Evolutionary conservation across 2,329 filamentous ascomycete species (phyloP).

Genomic region (Epichloe coenophiala): DNA sequence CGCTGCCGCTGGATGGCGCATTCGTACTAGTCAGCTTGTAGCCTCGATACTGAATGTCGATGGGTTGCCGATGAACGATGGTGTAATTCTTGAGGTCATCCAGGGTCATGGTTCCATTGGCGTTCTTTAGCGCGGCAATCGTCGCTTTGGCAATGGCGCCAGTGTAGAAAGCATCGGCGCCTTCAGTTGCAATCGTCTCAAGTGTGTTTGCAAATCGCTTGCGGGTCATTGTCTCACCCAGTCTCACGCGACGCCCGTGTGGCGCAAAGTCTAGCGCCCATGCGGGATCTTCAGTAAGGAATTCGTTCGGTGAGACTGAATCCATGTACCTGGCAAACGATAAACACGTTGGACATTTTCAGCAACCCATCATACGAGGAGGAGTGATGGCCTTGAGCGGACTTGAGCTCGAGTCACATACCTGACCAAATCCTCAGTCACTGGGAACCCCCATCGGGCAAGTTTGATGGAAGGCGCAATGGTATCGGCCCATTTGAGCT

Average conservation of each 20-base stretch:
- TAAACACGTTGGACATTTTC: not conserved
- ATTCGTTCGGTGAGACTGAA: conserved; percentile 34
- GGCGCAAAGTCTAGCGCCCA: conserved; percentile 84
- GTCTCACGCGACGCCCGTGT: conserved; percentile 47
- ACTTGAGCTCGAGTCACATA: not conserved
- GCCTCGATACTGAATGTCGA: conserved; percentile 51
- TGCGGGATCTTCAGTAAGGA: conserved; percentile 54
- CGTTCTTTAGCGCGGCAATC: conserved; percentile 47
- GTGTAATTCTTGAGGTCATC: conserved; percentile 62
- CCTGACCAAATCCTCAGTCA: conserved; percentile 56
- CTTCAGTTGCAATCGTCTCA: conserved; percentile 52
- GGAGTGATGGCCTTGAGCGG: not conserved
- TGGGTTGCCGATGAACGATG: conserved; percentile 46
- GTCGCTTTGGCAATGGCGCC: conserved; percentile 57
- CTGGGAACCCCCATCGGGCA: conserved; percentile 57
- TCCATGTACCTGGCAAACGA: conserved; percentile 41
- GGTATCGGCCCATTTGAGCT: conserved; percentile 50
- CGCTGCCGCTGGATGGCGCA: conserved; percentile 61
- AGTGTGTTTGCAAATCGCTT: conserved; percentile 63
- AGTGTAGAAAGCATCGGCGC: conserved; percentile 55
- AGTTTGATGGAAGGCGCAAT: conserved; percentile 58
- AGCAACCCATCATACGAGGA: too few relatives aligned
- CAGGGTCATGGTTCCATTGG: conserved; percentile 65
- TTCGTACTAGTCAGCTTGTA: conserved; percentile 54
- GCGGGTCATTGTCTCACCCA: conserved; percentile 63